Conservation (phyloP, 176 grass and related monocot genomes). For the Bromus sterilis region DNA sequence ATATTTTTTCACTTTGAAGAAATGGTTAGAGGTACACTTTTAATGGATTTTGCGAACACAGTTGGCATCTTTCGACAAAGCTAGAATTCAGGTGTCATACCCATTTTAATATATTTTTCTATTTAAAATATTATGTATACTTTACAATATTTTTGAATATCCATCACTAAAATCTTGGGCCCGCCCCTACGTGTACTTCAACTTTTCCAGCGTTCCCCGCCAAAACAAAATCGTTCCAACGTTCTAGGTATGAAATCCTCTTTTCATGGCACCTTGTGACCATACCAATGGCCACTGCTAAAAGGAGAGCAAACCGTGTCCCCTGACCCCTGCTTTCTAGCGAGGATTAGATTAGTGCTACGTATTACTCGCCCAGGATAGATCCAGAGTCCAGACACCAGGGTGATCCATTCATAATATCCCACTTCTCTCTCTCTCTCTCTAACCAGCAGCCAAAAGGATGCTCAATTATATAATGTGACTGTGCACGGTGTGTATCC, state of each 20-base stretch:
- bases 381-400: conserved; percentile 2
- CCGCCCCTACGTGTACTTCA: background rate
- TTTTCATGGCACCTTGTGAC: background rate
- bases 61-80: background rate
- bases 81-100: background rate
- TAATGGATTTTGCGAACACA: too few relatives aligned
- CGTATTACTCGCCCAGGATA: background rate
- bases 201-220: background rate
- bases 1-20: too few relatives aligned
- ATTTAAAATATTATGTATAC: too few relatives aligned
- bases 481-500: background rate
- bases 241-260: background rate
- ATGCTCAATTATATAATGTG: background rate
- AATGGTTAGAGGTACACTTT: too few relatives aligned
- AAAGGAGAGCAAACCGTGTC: background rate
- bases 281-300: background rate
- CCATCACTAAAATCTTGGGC: background rate
- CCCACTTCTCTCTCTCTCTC: background rate
- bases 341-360: background rate
- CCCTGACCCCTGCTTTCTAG: background rate
- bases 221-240: background rate
- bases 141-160: background rate
- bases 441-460: background rate
- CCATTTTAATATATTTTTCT: background rate
- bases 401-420: background rate